Base-by-base conservation (phyloP, 352 stramenopile species). In the Globisporangium rhizosaccharum region DNA sequence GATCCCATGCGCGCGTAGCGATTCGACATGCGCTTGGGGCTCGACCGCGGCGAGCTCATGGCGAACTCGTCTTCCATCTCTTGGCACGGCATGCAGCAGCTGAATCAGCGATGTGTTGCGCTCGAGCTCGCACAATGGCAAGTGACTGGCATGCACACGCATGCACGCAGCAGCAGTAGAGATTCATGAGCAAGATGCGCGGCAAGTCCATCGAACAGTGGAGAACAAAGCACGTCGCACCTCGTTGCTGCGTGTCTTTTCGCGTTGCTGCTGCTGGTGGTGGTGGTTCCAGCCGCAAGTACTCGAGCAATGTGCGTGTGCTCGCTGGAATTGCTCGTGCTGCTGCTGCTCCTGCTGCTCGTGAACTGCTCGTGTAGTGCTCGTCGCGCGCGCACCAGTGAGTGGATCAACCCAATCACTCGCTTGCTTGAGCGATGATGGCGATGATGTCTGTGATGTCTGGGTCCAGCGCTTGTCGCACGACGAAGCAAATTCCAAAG, bases 1-100 rank as follows among this genome's bases (percentile, higher is more conserved):
- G 77, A 72, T 14, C 9, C 41, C 51, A 86, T 51, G 26, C 79
- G 73, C 57, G 56, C 30, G 33, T 54, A 62, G 2, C 60, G 65
- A 39, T 56, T 42, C 56, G 57, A 55, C 46, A 55, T 55, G 17
- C 54, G 59, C 56, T 81, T 79, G 14, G 59, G 54, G 26, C 59
- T 69, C 11, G 18, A 42, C 46, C 59, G 60, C 20, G 68, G 63
- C 28, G 75, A 58, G 51, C 42, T 56, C 42, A 67, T 60, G 12
- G 64, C 23, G 53, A 82, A 78, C 8, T 78, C 77, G 9, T 83
- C 73, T 9, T 83, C 75, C 65, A 73, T 70, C 62, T 58, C 42
- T 51, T 52, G 37, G 20, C 48, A 66, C 53, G 39, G 50, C 23
- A 58, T 53, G 20, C 42, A 49, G n/a, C 57, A 33, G n/a, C 8